These are phyloP conservation scores for Pythium folliculosum DNA, from an alignment of 352 stramenopile genomes.

Conservation along the genomic window DNA sequence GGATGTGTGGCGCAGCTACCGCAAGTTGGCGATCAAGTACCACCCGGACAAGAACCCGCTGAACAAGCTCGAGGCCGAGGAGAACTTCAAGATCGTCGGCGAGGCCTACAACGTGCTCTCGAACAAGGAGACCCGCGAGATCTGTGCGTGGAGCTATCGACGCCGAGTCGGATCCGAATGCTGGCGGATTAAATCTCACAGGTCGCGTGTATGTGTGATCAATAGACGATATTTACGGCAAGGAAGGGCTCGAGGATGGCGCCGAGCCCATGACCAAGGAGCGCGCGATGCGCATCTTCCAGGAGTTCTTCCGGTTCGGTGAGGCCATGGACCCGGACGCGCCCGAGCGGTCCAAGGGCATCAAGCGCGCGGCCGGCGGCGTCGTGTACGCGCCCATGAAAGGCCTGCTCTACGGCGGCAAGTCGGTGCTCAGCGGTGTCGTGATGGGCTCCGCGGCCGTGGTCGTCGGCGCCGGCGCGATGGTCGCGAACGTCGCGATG, in stretches of 20 bases:
- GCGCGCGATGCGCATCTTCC: constrained; percentile 82
- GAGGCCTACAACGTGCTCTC: constrained; percentile 95
- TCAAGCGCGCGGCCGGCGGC: constrained; percentile 75
- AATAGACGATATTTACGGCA: constrained; percentile 92
- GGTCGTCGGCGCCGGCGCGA: constrained; percentile 70
- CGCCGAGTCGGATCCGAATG: background rate
- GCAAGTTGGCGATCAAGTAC: constrained; percentile 92
- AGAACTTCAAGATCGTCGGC: constrained; percentile 94
- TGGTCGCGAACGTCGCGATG: constrained; percentile 81
- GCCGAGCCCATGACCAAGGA: constrained; percentile 84
- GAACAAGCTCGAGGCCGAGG: constrained; percentile 81
- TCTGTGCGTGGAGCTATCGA: constrained; percentile 55
- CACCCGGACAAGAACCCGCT: constrained; percentile 92
- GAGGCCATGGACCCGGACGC: constrained; percentile 85
- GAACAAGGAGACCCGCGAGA: constrained; percentile 87
- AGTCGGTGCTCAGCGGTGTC: constrained; percentile 80
- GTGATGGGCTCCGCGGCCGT: constrained; percentile 83
- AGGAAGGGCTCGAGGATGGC: constrained; percentile 88
- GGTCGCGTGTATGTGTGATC: background rate
- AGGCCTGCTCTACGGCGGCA: constrained; percentile 81
- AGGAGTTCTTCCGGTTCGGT: constrained; percentile 86
- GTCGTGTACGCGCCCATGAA: constrained; percentile 84
- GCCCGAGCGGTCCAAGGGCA: constrained; percentile 70
- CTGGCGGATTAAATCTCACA: background rate
- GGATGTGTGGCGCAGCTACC: constrained; percentile 69